Percentiles rank a stretch among this genome's conserved stretches.
Evolutionary conservation across 495 filamentous ascomycete species (phyloP).

Genomic region (Daldinia bambusicola): DNA sequence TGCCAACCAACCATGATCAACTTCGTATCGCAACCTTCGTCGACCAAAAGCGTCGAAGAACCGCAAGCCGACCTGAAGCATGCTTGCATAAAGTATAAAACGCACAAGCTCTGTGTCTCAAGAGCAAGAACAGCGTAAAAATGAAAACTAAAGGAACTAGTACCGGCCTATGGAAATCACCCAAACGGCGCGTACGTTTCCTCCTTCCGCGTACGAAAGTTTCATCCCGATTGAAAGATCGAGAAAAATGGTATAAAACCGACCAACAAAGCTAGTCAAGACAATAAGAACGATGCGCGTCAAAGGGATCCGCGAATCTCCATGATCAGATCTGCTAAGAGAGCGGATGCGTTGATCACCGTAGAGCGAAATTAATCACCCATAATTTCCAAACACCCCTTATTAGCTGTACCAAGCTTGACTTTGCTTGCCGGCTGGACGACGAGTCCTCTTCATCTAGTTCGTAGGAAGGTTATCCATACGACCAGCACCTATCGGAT

Average conservation of each 20-base stretch:
- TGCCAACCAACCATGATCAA: constrained; percentile 5
- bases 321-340: background rate
- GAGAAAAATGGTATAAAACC: background rate
- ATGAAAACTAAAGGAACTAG: constrained; percentile 17
- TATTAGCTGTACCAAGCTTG: background rate
- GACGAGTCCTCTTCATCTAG: constrained; percentile 19
- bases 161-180: constrained; percentile 44
- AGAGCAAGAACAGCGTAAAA: constrained; percentile 30
- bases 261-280: background rate
- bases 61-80: background rate
- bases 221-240: background rate
- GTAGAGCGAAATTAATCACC: background rate
- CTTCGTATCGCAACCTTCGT: constrained; percentile 12
- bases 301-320: background rate
- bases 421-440: background rate
- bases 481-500: constrained; percentile 71
- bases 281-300: background rate
- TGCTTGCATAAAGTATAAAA: constrained; percentile 1
- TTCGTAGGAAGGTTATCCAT: constrained; percentile 71
- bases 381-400: background rate
- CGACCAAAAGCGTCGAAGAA: constrained; percentile 4
- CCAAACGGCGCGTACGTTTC: constrained; percentile 40
- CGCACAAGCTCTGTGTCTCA: constrained; percentile 36
- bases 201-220: constrained; percentile 6
- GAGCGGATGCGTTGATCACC: background rate